Base-by-base conservation (phyloP, 441 rosid species). In the Gossypium gossypioides region DNA sequence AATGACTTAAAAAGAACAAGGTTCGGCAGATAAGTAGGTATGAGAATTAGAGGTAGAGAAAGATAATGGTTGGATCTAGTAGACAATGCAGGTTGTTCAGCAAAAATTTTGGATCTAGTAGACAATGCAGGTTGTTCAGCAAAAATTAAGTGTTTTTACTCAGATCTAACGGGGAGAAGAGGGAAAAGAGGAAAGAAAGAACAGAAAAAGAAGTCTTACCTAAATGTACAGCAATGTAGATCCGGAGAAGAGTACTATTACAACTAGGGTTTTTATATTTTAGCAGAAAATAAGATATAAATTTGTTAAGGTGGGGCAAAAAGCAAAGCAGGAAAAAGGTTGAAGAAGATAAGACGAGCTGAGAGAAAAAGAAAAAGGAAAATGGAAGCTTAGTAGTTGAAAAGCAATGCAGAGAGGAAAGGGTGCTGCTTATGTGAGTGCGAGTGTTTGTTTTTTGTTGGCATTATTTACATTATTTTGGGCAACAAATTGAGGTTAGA, bases 71-170 rank as follows among this genome's bases (percentile, higher is more conserved):
- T 51, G 78, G 84, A 84, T 77, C 84, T 55, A 42, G 22, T 74
- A 51, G 72, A 62, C 69, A 83, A 79, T 77, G 81, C 78, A 78
- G 74, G 68, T 40, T 58, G 68, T 55, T 60, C 2, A n/a, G n/a
- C n/a, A n/a, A n/a, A n/a, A n/a, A n/a, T n/a, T n/a, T 67, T 51
- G 78, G 84, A 84, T 77, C 84, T 55, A 42, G 22, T 74, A 51
- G 72, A 62, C 69, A 83, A 79, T 77, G 81, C 78, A 78, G 74
- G 68, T 42, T 59, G 68, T 55, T 60, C 3, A 40, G 56, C 72
- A 44, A 69, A 50, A 63, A 46, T 50, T 71, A 70, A 60, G 55
- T 69, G 46, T 0, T 42, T 72, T 68, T 25, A 54, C 75, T 54
- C 75, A 58, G 80, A 83, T 76, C 81, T 63, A 57, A 64, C n/a